Conservation (phyloP, 768 basidiomycete species). For the Fomitopsis serialis region DNA sequence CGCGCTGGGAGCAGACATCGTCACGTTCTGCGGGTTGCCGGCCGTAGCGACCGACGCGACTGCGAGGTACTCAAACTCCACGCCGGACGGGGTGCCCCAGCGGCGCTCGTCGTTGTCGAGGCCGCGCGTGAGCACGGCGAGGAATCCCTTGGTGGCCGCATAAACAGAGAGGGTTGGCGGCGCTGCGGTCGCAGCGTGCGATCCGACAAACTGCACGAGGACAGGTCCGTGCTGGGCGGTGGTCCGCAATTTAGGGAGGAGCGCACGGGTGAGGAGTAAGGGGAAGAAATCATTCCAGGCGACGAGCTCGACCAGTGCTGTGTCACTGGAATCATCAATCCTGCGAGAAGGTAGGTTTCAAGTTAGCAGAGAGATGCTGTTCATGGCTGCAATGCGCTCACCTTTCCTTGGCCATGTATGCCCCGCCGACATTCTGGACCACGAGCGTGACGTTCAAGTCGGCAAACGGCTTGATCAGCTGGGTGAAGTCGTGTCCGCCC, state of each 20-base stretch:
- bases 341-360: neutral
- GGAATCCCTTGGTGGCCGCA: constrained; percentile 20
- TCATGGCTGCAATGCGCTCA: constrained; percentile 7
- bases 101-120: constrained; percentile 20
- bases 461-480: constrained; percentile 13
- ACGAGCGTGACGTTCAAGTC: constrained; percentile 21
- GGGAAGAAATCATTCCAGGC: neutral
- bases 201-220: constrained; percentile 20
- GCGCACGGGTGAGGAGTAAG: constrained; percentile 7
- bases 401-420: constrained; percentile 7
- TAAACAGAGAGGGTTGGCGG: constrained; percentile 17
- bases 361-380: neutral
- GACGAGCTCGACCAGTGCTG: neutral
- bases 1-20: constrained; percentile 9
- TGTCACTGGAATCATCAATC: neutral
- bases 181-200: constrained; percentile 9
- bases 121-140: constrained; percentile 12
- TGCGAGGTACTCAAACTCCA: constrained; percentile 17
- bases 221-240: constrained; percentile 16
- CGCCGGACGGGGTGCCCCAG: constrained; percentile 12
- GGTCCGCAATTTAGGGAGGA: constrained; percentile 22
- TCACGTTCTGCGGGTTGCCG: constrained; percentile 3
- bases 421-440: constrained; percentile 20
- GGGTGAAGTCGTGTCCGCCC: constrained; percentile 14
- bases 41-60: constrained; percentile 16